phyloP scores from a whole-genome alignment of 768 basidiomycete genomes.

The Xanthoconium stramineum region DNA sequence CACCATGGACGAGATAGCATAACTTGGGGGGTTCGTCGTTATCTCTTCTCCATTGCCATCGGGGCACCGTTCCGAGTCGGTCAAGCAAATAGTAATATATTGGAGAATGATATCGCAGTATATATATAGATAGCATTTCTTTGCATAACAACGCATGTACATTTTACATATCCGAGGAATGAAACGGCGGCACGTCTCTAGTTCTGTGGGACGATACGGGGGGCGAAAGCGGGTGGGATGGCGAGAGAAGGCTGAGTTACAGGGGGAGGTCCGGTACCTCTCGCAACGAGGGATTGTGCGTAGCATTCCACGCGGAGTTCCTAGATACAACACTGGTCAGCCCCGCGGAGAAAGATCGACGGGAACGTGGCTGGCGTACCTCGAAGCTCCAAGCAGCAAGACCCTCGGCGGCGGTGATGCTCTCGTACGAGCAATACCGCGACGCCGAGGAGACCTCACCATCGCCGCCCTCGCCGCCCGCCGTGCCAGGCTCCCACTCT shows the following conservation, averaged over 20 bases:
- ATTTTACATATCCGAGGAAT: background rate
- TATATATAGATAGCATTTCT: slow-evolving; percentile 4
- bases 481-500: background rate
- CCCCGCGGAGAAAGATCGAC: background rate
- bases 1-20: slow-evolving; percentile 62
- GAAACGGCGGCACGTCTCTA: background rate
- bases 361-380: slow-evolving; percentile 5
- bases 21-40: slow-evolving; percentile 1
- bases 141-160: slow-evolving; percentile 4
- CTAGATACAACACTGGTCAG: slow-evolving; percentile 2
- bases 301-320: slow-evolving; percentile 31
- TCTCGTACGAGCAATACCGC: slow-evolving; percentile 21
- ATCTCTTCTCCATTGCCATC: background rate
- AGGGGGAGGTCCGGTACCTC: slow-evolving; percentile 19
- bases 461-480: background rate
- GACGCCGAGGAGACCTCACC: background rate
- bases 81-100: background rate
- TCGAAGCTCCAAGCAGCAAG: slow-evolving; percentile 29
- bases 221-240: slow-evolving; percentile 29
- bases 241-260: slow-evolving; percentile 18
- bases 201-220: slow-evolving; percentile 8
- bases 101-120: slow-evolving; percentile 3
- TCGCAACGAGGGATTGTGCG: slow-evolving; percentile 27
- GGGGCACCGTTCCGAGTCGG: background rate
- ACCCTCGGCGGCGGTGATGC: slow-evolving; percentile 26